Conservation (phyloP, 2,329 filamentous ascomycete genomes). For the Aquanectria penicillioides region DNA sequence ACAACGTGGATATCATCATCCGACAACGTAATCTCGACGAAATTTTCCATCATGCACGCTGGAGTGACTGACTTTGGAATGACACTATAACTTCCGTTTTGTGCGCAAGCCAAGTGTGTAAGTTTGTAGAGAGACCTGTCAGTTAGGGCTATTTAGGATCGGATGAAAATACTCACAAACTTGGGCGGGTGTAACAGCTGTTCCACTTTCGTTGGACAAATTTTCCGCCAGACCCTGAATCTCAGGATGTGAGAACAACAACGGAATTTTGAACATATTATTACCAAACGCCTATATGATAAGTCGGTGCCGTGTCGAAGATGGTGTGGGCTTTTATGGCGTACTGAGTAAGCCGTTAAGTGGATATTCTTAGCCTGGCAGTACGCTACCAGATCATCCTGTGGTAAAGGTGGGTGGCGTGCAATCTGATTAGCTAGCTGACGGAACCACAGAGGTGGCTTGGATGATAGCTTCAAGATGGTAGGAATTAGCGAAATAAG, state of each 20-base stretch:
- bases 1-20: slow-evolving; percentile 45
- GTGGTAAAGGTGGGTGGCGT: slow-evolving; percentile 69
- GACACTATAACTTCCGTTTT: slow-evolving; percentile 70
- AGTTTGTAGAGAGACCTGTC: background rate
- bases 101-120: slow-evolving; percentile 63
- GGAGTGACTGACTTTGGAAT: slow-evolving; percentile 79
- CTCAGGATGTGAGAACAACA: slow-evolving; percentile 65
- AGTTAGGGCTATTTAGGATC: background rate
- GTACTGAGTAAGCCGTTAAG: slow-evolving; percentile 67
- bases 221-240: slow-evolving; percentile 64
- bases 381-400: slow-evolving; percentile 65
- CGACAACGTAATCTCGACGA: slow-evolving; percentile 69
- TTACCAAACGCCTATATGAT: slow-evolving; percentile 49
- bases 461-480: slow-evolving; percentile 62
- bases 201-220: slow-evolving; percentile 41
- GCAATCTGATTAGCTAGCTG: slow-evolving; percentile 75
- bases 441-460: slow-evolving; percentile 63
- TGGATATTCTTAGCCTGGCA: slow-evolving; percentile 69
- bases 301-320: background rate
- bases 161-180: slow-evolving; percentile 40
- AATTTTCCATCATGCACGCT: slow-evolving; percentile 74
- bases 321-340: background rate
- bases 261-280: slow-evolving; percentile 52
- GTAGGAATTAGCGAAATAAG: background rate
- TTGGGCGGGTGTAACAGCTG: slow-evolving; percentile 51